Evolutionary conservation across 192 early-diverging fungal genomes (phyloP).

Genomic region (Phlyctochytrium planicorne): DNA sequence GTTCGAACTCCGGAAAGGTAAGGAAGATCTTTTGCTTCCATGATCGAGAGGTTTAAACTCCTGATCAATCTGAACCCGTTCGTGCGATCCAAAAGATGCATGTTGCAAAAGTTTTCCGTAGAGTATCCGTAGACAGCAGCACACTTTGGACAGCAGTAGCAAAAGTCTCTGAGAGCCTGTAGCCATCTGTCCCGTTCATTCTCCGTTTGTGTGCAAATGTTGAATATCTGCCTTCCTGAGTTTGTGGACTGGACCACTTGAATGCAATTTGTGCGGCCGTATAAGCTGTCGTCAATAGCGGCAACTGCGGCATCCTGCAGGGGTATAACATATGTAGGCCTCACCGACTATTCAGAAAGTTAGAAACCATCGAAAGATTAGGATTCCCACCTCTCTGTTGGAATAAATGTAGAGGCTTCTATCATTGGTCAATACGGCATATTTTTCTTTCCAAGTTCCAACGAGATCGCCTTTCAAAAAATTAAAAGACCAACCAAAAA

Average conservation of each 20-base stretch:
- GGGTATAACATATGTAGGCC: conserved; percentile 30
- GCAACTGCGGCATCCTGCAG: conserved; percentile 26
- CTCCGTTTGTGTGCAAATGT: conserved; percentile 37
- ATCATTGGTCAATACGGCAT: conserved; percentile 14
- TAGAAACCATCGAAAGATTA: background rate
- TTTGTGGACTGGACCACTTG: conserved; percentile 28
- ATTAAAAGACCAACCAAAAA: background rate
- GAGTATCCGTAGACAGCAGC: conserved; percentile 16
- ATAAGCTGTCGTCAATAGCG: conserved; percentile 43
- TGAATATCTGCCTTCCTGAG: conserved; percentile 33
- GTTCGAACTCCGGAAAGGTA: background rate
- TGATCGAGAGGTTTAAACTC: conserved; percentile 27
- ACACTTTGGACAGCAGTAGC: conserved; percentile 34
- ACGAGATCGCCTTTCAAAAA: conserved; percentile 10
- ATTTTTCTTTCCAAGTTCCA: conserved; percentile 20
- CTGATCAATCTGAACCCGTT: conserved; percentile 12
- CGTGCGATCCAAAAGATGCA: conserved; percentile 12
- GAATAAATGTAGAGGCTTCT: conserved; percentile 20
- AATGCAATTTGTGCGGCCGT: conserved; percentile 34
- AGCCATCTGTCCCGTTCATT: conserved; percentile 36
- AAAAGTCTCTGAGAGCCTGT: conserved; percentile 10
- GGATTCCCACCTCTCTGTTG: conserved; percentile 4
- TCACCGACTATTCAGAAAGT: conserved; percentile 4
- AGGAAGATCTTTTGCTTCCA: conserved; percentile 42
- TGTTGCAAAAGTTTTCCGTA: conserved; percentile 11